Evolutionary conservation across 257 asterid genomes (phyloP).

Genomic region (Nicotiana sylvestris): DNA sequence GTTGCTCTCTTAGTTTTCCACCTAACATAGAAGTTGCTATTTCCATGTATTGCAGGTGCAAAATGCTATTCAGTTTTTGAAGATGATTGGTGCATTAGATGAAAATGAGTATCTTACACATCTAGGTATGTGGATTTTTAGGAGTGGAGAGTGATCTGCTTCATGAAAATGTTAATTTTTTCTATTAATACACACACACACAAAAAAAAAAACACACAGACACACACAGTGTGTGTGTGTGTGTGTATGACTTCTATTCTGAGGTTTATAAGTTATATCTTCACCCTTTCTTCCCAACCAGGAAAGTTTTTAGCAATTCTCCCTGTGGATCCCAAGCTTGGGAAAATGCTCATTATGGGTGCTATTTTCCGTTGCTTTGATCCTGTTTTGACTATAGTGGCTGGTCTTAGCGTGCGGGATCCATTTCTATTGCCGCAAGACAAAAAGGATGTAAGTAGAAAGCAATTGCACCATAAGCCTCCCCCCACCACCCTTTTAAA

Average conservation of each 20-base stretch:
- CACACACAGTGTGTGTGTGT: neutral
- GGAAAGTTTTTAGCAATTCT: slow-evolving; percentile 85
- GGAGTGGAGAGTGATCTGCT: slow-evolving; percentile 6
- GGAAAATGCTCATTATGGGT: slow-evolving; percentile 97
- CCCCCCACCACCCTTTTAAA: neutral
- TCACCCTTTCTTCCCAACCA: slow-evolving; percentile 31
- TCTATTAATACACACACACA: neutral
- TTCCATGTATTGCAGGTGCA: slow-evolving; percentile 63
- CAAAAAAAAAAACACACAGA: no score
- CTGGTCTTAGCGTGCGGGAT: slow-evolving; percentile 95
- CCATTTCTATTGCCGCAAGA: slow-evolving; percentile 98
- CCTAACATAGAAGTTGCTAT: neutral
- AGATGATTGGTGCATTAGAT: slow-evolving; percentile 95
- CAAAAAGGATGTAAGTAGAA: slow-evolving; percentile 79
- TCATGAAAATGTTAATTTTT: slow-evolving; percentile 8
- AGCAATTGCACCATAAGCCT: neutral
- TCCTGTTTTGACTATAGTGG: slow-evolving; percentile 86
- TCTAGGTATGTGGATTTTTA: slow-evolving; percentile 58
- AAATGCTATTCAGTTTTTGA: slow-evolving; percentile 92
- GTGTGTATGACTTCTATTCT: neutral
- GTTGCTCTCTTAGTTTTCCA: neutral
- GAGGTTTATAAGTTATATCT: neutral
- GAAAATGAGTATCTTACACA: slow-evolving; percentile 89
- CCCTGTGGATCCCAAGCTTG: slow-evolving; percentile 98
- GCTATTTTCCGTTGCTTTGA: slow-evolving; percentile 87